These are phyloP conservation scores for Camellia lanceoleosa DNA, from an alignment of 148 eudicot species.

Conservation along the genomic window DNA sequence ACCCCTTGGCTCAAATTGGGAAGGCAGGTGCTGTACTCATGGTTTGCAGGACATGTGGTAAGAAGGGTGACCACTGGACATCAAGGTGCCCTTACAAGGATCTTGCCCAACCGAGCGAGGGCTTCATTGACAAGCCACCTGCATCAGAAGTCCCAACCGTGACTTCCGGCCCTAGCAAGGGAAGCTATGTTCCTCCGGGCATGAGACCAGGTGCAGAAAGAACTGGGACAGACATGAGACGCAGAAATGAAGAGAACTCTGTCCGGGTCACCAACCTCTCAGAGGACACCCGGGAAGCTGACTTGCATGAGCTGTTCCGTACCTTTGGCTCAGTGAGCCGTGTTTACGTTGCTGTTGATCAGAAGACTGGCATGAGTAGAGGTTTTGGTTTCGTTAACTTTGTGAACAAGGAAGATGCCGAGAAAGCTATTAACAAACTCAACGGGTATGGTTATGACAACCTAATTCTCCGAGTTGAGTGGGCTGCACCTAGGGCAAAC, in stretches of 20 bases:
- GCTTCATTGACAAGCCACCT: conserved; percentile 52
- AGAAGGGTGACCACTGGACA: conserved; percentile 97
- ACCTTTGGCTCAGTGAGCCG: conserved; percentile 75
- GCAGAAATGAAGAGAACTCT: conserved; percentile 92
- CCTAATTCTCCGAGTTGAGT: conserved; percentile 86
- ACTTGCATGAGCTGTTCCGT: conserved; percentile 79
- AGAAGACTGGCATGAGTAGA: conserved; percentile 85
- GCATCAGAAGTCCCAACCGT: conserved; percentile 46
- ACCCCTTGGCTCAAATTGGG: conserved; percentile 44
- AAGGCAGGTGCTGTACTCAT: conserved; percentile 77
- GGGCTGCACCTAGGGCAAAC: conserved; percentile 82
- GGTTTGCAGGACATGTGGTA: conserved; percentile 90
- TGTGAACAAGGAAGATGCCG: conserved; percentile 80
- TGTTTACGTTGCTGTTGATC: conserved; percentile 90
- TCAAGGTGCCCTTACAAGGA: conserved; percentile 92
- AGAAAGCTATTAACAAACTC: conserved; percentile 81
- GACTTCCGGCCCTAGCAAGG: conserved; percentile 38
- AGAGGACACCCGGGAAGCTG: conserved; percentile 90
- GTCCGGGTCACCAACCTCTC: conserved; percentile 93
- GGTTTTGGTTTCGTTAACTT: conserved; percentile 96
- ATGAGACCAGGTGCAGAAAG: conserved; percentile 70
- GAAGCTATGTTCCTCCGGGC: conserved; percentile 81
- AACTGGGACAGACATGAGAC: conserved; percentile 66
- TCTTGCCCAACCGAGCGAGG: conserved; percentile 60
- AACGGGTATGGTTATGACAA: conserved; percentile 98